Evolutionary conservation across 1,284 basidiomycete genomes (phyloP), one percentile per base, ranked within the genome.

Genomic region (Cutaneotrichosporon sp.): DNA sequence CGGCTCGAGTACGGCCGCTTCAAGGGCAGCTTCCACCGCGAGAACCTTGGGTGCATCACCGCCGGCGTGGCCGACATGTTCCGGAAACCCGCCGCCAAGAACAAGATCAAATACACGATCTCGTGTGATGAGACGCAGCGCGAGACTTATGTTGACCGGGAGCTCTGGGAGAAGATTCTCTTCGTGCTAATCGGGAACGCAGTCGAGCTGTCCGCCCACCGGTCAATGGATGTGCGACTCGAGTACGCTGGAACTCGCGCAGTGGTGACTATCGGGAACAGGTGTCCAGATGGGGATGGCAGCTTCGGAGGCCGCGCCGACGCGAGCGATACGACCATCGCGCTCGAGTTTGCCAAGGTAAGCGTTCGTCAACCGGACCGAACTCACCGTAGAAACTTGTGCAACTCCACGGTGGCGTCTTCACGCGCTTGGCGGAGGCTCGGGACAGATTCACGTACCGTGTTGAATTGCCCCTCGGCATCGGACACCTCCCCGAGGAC

Each of bases 11-110:
- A 74, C 4, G 73, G 75, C 10, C 62, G 73, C 11, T 43, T 72
- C 11, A 78, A 75, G 18, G 24, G 24, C 5, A 70, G 72, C 1
- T 82, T 78, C 68, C 60, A 72, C 14, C 76, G 69, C 0, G 72
- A 79, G 25, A 72, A 77, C 31, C 69, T 82, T n/a, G 78, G 79
- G 10, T 34, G 60, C 1, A 54, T 80, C 36, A 81, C 79, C 0
- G 59, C 68, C 14, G 79, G 82, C 59, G 70, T 82, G 1, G 78
- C 80, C 2, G 65, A 71, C 1, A 67, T 81, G 13, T 82, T 82
- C 71, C 67, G 75, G 33, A 69, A 68, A 7, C 68, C 72, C 0
- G 71, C 74, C 9, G 69, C 73, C 42, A 64, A 62, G 45, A 72
- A 69, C 5, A 69, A 69, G 8, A 64, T 82, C 34, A 27, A 70